These are phyloP conservation scores for Nymphaea colorata DNA, from an alignment of 164 flowering plant species.

Conservation along the genomic window DNA sequence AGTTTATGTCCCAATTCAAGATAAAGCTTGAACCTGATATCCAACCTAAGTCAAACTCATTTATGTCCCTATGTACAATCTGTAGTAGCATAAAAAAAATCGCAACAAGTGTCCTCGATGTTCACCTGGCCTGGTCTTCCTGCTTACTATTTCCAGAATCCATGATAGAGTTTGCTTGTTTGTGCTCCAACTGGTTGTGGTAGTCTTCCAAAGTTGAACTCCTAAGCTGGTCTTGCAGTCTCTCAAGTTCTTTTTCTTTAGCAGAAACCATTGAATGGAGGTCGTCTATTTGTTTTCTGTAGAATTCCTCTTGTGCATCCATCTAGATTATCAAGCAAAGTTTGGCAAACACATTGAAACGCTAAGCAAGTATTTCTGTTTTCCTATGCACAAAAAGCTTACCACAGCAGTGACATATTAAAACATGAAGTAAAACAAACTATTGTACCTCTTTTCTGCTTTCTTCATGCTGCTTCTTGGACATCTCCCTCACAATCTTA, in stretches of 20 bases:
- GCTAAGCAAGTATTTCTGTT: not conserved
- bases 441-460: conserved; percentile 64
- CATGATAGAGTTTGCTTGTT: not conserved
- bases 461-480: conserved; percentile 54
- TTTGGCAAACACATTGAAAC: not conserved
- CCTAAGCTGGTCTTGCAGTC: not conserved
- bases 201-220: not conserved
- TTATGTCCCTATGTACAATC: no score
- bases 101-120: no score
- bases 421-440: not conserved
- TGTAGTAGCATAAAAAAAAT: no score
- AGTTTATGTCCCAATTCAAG: no score
- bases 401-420: not conserved
- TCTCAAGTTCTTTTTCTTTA: conserved; percentile 2
- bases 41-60: no score
- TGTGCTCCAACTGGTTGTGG: not conserved
- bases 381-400: not conserved
- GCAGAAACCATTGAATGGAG: conserved; percentile 20
- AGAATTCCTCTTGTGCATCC: conserved; percentile 62
- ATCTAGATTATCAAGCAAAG: conserved; percentile 22
- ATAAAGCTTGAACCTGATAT: no score
- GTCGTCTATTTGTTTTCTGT: conserved; percentile 35
- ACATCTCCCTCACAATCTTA: conserved; percentile 45
- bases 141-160: not conserved
- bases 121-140: not conserved